These are phyloP conservation scores for Penicillium freii DNA, from an alignment of 2,329 filamentous ascomycete genomes.

Conservation along the genomic window DNA sequence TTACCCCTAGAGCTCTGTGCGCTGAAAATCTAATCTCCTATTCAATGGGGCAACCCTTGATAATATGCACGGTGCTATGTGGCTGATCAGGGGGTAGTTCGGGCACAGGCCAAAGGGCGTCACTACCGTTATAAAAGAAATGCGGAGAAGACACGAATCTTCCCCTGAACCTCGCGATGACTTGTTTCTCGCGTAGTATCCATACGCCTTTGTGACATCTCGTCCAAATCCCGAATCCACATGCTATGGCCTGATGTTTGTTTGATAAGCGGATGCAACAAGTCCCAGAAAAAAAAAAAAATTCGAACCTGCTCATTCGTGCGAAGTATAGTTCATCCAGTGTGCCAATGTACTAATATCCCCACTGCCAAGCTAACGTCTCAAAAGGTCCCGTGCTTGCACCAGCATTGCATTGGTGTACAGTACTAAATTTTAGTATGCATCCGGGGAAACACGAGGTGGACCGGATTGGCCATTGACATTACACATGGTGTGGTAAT, in stretches of 20 bases:
- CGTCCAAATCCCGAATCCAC: constrained; percentile 2
- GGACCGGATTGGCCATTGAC: background rate
- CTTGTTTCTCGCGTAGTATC: background rate
- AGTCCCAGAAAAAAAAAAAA: background rate
- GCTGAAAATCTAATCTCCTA: background rate
- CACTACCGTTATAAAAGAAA: background rate
- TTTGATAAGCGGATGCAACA: background rate
- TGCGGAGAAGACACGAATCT: background rate
- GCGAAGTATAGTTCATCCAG: background rate
- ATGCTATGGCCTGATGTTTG: constrained; percentile 4
- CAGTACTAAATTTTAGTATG: background rate
- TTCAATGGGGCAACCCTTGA: background rate
- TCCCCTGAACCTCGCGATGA: background rate
- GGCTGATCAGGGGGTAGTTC: constrained; percentile 1
- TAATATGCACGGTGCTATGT: constrained; percentile 1
- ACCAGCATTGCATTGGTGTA: background rate
- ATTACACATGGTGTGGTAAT: background rate
- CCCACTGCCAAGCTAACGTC: constrained; percentile 2
- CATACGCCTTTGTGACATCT: background rate
- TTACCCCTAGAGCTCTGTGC: background rate
- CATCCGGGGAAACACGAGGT: constrained; percentile 2
- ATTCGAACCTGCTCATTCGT: background rate
- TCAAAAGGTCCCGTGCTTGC: background rate
- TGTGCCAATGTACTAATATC: background rate
- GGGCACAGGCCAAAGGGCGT: background rate